Percentiles rank a stretch among this genome's conserved stretches.
These are phyloP conservation scores for Hymenoscyphus albidus DNA, from an alignment of 2,329 filamentous ascomycete species.

Conservation along the genomic window DNA sequence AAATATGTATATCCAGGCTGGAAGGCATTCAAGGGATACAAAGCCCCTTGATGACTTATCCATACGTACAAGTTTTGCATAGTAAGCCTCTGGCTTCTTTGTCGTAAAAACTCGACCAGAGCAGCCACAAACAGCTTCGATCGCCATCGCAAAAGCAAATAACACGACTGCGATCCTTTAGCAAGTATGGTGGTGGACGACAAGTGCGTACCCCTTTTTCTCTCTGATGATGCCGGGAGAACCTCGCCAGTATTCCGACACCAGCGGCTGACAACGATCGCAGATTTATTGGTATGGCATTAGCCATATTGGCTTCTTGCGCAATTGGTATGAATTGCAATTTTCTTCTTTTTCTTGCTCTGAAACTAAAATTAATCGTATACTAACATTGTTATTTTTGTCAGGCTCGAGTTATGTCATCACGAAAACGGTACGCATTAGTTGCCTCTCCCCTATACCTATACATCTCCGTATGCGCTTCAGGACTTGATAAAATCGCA, in stretches of 20 bases:
- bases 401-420: conserved; percentile 82
- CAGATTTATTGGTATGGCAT: conserved; percentile 65
- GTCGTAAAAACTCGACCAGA: neutral
- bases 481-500: neutral
- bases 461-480: neutral
- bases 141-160: neutral
- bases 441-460: neutral
- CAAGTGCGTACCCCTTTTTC: neutral
- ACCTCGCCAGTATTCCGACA: neutral
- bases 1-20: too few species aligned
- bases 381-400: neutral
- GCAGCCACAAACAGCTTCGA: neutral
- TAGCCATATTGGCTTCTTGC: conserved; percentile 71
- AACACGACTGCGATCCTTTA: neutral
- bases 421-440: conserved; percentile 72
- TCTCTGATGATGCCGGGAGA: neutral
- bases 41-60: too few species aligned
- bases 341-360: too few species aligned
- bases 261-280: neutral
- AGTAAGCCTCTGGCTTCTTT: neutral
- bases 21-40: too few species aligned
- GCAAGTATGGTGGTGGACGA: neutral
- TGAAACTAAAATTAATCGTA: neutral
- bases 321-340: conserved; percentile 55
- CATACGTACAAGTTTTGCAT: too few species aligned